Evolutionary conservation across 345 rosid species (phyloP).

Genomic region (Toxicodendron radicans): DNA sequence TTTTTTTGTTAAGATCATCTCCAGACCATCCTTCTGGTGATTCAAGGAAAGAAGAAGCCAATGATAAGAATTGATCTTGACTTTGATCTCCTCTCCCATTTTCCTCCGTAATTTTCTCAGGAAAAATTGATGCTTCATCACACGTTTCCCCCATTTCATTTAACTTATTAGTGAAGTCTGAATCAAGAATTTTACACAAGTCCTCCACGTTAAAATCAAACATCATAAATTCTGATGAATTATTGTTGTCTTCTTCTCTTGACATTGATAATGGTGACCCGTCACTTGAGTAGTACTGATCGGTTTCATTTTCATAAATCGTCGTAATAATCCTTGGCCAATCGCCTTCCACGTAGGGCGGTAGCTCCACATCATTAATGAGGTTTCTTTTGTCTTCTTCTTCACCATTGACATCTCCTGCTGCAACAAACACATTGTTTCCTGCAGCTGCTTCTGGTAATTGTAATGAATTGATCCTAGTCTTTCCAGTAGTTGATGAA

Average conservation of each 20-base stretch:
- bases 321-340: background rate
- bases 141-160: background rate
- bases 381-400: no score
- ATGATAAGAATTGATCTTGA: conserved; percentile 6
- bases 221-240: conserved; percentile 6
- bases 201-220: conserved; percentile 31
- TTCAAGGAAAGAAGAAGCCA: conserved; percentile 27
- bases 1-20: background rate
- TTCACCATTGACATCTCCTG: background rate
- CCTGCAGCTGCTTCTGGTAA: background rate
- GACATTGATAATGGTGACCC: conserved; percentile 12
- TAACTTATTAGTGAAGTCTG: conserved; percentile 10
- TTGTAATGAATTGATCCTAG: background rate
- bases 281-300: background rate
- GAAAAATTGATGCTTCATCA: background rate
- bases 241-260: background rate
- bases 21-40: conserved; percentile 24
- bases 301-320: no score
- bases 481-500: background rate
- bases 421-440: background rate
- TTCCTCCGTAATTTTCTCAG: background rate
- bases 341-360: background rate
- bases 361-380: background rate
- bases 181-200: conserved; percentile 28
- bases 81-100: background rate